Base-by-base conservation (phyloP, 495 filamentous ascomycete species). In the Neurospora sp. region DNA sequence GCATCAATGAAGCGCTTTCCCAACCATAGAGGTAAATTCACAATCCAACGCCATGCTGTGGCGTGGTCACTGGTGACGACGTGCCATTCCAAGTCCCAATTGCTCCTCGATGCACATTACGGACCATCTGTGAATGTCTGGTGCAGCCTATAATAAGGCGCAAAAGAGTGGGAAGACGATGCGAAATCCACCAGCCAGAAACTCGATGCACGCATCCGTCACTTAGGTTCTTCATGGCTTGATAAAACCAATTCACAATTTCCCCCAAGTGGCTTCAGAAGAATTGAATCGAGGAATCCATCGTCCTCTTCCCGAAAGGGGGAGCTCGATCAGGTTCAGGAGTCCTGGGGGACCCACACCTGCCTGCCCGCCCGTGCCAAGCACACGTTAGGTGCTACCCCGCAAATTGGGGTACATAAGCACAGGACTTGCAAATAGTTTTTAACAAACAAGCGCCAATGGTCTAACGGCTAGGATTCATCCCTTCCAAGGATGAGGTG, bases 391-490 rank as follows among this genome's bases (percentile, higher is more conserved):
- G 9, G 9, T 40, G 39, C 39, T 0, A 12, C 4, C 2, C 39
- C 10, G 12, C 39, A 12, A 40, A 40, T 40, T 14, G 39, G 41
- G n/a, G 47, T 53, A 27, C 4, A 45, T 31, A 31, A 18, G 14
- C 1, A 9, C 39, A 22, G 4, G 1, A 5, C 0, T 0, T 0
- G 22, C 7, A 0, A 2, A 7, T 5, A 37, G 0, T 2, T 35
- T 3, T 8, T 14, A 65, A 65, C 6, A 65, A 61, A 1, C 35
- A 53, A 3, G 53, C 53, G 53, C 53, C 53, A 65, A 65, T 65
- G 53, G 53, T 65, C 53, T 65, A 65, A 65, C 53, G 53, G 53
- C 53, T 65, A 65, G 53, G 53, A 65, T 65, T 65, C 53, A 65
- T 65, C 53, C 53, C 53, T 65, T 65, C 53, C 53, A 65, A 65